Conservation (phyloP, 2,329 filamentous ascomycete genomes). For the Aspergillus viridinutans region DNA sequence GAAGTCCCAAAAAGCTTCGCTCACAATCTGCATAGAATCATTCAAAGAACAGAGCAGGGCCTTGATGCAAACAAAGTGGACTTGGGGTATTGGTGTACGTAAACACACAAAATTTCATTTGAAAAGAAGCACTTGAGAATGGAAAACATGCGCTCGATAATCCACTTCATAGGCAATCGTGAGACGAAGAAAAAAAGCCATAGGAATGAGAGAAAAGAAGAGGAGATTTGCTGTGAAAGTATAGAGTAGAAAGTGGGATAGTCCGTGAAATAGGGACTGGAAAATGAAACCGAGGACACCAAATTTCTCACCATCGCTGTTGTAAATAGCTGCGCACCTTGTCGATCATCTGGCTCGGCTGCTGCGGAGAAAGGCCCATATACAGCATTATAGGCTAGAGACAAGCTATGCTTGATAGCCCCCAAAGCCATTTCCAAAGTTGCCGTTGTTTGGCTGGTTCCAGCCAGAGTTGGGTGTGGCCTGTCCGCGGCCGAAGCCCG, state of each 20-base stretch:
- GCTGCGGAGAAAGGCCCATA: slow-evolving; percentile 11
- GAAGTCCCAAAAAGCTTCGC: slow-evolving; percentile 26
- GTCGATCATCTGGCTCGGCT: slow-evolving; percentile 5
- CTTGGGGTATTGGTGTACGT: slow-evolving; percentile 43
- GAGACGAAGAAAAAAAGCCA: slow-evolving; percentile 11
- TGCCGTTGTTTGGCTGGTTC: slow-evolving; percentile 48
- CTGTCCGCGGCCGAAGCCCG: slow-evolving; percentile 76
- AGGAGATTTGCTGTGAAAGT: slow-evolving; percentile 12
- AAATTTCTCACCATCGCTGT: slow-evolving; percentile 13
- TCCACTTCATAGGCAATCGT: slow-evolving; percentile 33
- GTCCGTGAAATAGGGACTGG: slow-evolving; percentile 2
- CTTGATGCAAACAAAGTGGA: slow-evolving; percentile 33
- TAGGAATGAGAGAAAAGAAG: slow-evolving; percentile 10
- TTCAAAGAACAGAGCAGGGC: slow-evolving; percentile 26
- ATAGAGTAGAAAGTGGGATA: slow-evolving; percentile 6
- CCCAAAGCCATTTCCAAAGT: slow-evolving; percentile 54
- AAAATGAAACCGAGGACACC: not conserved
- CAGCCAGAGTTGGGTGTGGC: slow-evolving; percentile 51
- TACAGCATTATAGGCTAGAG: slow-evolving; percentile 5
- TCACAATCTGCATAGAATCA: slow-evolving; percentile 29
- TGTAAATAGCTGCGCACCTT: slow-evolving; percentile 8
- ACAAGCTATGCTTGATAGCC: slow-evolving; percentile 54
- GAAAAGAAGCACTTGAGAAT: slow-evolving; percentile 35
- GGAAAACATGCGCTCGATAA: slow-evolving; percentile 34
- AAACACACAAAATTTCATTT: slow-evolving; percentile 42